A percentile compares a stretch with the other conserved stretches of the same genome.
Conservation (phyloP, 331 rosid genomes). For the Malus hybrid region DNA sequence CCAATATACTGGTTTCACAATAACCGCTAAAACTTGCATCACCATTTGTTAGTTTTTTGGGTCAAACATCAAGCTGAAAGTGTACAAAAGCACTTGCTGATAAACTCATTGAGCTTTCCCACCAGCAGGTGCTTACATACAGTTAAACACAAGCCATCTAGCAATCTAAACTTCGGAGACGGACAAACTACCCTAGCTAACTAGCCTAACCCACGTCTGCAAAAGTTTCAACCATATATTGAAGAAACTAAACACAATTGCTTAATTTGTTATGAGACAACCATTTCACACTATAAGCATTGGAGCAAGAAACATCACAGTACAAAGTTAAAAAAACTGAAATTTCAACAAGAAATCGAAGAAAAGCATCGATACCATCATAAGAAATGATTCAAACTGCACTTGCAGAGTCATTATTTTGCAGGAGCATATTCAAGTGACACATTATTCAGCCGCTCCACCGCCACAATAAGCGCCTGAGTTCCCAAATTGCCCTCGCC, state of each 20-base stretch:
- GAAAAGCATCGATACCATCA: neutral
- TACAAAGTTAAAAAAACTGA: neutral
- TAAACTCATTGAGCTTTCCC: no score
- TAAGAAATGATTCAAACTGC: neutral
- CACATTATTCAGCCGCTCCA: conserved; percentile 74
- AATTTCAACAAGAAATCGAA: no score
- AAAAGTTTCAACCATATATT: no score
- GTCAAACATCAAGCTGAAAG: no score
- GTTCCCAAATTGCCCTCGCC: conserved; percentile 80
- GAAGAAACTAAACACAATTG: neutral
- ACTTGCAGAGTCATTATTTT: neutral
- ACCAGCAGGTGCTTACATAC: no score
- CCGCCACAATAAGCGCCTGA: conserved; percentile 62
- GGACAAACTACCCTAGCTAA: no score
- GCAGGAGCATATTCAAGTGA: conserved; percentile 24
- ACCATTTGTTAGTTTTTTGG: no score
- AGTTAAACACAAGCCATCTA: no score
- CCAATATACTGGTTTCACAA: no score
- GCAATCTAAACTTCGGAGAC: neutral
- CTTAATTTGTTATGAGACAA: neutral
- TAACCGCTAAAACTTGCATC: no score
- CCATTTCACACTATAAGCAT: neutral
- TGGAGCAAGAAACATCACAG: neutral
- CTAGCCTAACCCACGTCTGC: no score
- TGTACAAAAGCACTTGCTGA: no score